Evolutionary conservation across 1,284 basidiomycete genomes (phyloP).

Genomic region (Neolentinus lepideus): DNA sequence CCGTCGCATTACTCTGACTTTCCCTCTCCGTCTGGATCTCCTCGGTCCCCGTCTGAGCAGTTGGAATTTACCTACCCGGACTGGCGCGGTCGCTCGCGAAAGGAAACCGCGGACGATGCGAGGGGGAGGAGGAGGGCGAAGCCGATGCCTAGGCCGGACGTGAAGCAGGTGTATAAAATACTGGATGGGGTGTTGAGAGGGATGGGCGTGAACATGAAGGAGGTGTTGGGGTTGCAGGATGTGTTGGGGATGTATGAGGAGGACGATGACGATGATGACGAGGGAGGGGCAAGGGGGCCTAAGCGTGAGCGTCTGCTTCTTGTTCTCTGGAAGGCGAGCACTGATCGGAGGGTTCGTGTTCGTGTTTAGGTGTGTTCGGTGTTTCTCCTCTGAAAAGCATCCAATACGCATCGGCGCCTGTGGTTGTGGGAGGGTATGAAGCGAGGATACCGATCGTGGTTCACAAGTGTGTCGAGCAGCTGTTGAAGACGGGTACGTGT

Average conservation of each 20-base stretch:
- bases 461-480: conserved; percentile 49
- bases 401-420: conserved; percentile 35
- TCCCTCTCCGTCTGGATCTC: too few species aligned
- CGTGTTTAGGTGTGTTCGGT: conserved; percentile 34
- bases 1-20: conserved; percentile 4
- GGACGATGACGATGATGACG: conserved; percentile 24
- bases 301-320: conserved; percentile 7
- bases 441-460: conserved; percentile 49
- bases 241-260: conserved; percentile 27
- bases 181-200: conserved; percentile 15
- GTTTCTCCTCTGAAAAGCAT: conserved; percentile 36
- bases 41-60: conserved; percentile 1
- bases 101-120: neutral
- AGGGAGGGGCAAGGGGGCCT: conserved; percentile 8
- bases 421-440: conserved; percentile 42
- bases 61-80: conserved; percentile 5
- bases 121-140: conserved; percentile 2
- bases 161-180: conserved; percentile 13
- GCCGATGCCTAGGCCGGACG: conserved; percentile 14
- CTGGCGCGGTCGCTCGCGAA: conserved; percentile 5
- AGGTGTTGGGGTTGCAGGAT: conserved; percentile 28
- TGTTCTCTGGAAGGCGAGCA: conserved; percentile 9
- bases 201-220: conserved; percentile 16
- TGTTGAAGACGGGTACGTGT: conserved; percentile 44
- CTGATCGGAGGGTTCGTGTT: too few species aligned